Conservation (phyloP, 768 basidiomycete species). For the Suillus variegatus region DNA sequence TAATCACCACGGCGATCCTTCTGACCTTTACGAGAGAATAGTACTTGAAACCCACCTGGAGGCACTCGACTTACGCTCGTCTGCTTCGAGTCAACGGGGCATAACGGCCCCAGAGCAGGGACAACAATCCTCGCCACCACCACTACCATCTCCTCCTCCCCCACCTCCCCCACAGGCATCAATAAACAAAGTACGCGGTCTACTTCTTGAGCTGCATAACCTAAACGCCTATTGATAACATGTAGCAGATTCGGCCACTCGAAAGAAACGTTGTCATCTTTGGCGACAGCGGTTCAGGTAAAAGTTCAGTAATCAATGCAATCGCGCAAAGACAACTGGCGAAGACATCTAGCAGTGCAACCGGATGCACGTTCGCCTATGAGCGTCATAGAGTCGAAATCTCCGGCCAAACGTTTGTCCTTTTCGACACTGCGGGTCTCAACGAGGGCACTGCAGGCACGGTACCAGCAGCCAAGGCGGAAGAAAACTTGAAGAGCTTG, state of each 20-base stretch:
- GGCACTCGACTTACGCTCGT: neutral
- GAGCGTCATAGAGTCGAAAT: neutral
- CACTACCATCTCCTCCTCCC: neutral
- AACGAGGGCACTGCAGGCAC: conserved; percentile 26
- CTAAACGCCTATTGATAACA: neutral
- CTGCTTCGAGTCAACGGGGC: neutral
- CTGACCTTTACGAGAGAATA: neutral
- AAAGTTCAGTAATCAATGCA: neutral
- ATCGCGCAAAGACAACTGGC: neutral
- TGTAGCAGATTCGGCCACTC: neutral
- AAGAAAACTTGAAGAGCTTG: conserved; percentile 20
- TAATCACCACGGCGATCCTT: neutral
- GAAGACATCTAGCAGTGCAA: neutral
- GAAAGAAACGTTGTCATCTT: neutral
- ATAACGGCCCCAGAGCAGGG: neutral
- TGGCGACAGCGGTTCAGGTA: neutral
- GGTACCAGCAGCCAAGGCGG: conserved; percentile 14
- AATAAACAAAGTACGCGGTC: neutral
- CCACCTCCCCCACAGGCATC: neutral
- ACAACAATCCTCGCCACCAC: neutral
- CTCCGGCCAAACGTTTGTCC: conserved; percentile 5
- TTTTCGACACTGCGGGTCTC: conserved; percentile 43
- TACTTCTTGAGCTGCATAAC: neutral
- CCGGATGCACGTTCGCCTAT: conserved; percentile 21
- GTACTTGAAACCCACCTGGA: neutral